Evolutionary conservation across 2,329 filamentous ascomycete species (phyloP), one percentile per base, ranked within the genome.

Genomic region (Cladosporium austrohemisphaericum): DNA sequence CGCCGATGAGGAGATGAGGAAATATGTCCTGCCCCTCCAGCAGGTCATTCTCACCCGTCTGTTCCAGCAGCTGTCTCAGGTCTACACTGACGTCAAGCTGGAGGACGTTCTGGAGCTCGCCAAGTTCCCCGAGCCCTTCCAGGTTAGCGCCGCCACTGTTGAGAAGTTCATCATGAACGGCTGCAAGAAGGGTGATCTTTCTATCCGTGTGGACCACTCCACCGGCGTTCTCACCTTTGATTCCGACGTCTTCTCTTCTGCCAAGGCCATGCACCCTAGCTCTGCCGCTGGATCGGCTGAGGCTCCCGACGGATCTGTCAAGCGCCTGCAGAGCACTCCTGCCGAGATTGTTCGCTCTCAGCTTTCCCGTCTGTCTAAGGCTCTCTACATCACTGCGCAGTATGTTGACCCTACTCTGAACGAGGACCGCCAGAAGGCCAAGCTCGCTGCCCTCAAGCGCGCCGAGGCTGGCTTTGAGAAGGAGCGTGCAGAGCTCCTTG

Each of bases 81-180:
- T 98, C 48, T 98, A 98, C 73, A 94, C 97, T 72, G 95, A 93
- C 37, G 92, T 98, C 50, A 90, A 97, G 68, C 80, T 98, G 54
- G 81, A 83, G 62, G 97, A 97, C 62, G 92, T 98, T 38, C 86
- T 95, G 69, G 85, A 88, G 64, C 85, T 98, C 48, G 93, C 93
- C 55, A 81, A 93, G 65, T 98, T 98, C 79, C 93, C 93, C 8
- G 91, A 95, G 68, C 89, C 93, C 33, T 97, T 94, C 80, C 86
- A 96, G 73, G 90, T 97, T 59, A 86, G 81, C 56, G 84, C 87
- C 47, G 83, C 85, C 58, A 95, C 88, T 54, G 94, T 98, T 59
- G 93, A 98, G 78, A 98, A 97, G 76, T 98, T 98, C 78, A 97
- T 98, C 78, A 98, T 98, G 93, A 98, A 98, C 71, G 93, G 93